Base-by-base conservation (phyloP, 2,329 filamentous ascomycete genomes). In the Diaporthe sp. region DNA sequence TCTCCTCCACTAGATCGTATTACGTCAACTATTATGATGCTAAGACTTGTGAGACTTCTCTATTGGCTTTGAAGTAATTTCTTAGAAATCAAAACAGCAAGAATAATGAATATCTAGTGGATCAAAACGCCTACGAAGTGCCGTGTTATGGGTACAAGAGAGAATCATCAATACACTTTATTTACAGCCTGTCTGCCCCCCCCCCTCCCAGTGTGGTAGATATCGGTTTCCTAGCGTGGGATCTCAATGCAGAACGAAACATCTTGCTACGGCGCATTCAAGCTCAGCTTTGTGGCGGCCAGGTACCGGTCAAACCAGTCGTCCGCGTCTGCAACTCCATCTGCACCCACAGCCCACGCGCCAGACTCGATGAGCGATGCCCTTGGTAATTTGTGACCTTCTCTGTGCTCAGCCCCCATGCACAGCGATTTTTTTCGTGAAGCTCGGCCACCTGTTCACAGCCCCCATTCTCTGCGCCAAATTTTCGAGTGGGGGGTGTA, bases 11-110 rank as follows among this genome's bases (percentile, higher is more conserved):
- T 31, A 37, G 39, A 15, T 13, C 22, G 34, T 44, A n/a, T 62
- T 62, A 62, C 59, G 59, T 44, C 59, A 62, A 62, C 59, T 62
- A 62, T 62, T 44, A 3, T 28, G n/a, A 62, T 62, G 59, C 58
- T 44, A 44, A 62, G 59, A n/a, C 22, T 44, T 25, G 7, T 4
- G 13, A 39, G n/a, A 62, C n/a, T 44, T 42, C 2, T 17, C 9
- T 44, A 31, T 42, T 44, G 39, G 58, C n/a, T 28, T 15, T 28
- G 7, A 42, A 42, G 58, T 42, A 3, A 61, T 4, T 17, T 25
- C 13, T 34, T 42, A 42, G 7, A 25, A 42, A 42, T 39, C 19
- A 37, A 6, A 9, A 17, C 17, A 25, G 10, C 37, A 8, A 39
- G 12, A 28, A 15, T 25, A 17, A 44, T 19, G 8, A 17, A 13